Percentiles rank a stretch among this genome's conserved stretches.
Conservation (phyloP, 2,329 filamentous ascomycete species). For the Fusarium nelsonii region DNA sequence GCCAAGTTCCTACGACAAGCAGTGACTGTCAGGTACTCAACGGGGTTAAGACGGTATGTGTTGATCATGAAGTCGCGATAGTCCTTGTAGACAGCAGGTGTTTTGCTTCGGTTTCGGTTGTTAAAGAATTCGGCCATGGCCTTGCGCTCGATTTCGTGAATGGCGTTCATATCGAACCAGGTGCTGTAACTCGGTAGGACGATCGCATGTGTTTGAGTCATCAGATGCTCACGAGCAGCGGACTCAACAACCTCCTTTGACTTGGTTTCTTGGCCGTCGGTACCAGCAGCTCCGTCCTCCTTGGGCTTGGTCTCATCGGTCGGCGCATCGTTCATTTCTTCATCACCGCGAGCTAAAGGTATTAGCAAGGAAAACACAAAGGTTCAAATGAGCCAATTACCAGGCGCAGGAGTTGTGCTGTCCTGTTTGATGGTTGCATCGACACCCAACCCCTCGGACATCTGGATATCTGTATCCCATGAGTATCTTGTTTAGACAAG, state of each 20-base stretch:
- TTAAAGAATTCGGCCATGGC: constrained; percentile 99
- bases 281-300: constrained; percentile 62
- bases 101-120: constrained; percentile 97
- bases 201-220: constrained; percentile 94
- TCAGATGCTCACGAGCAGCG: constrained; percentile 89
- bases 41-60: constrained; percentile 94
- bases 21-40: constrained; percentile 96
- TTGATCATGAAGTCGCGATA: constrained; percentile 99
- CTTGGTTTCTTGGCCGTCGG: constrained; percentile 69
- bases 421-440: constrained; percentile 71
- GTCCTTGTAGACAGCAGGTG: constrained; percentile 95
- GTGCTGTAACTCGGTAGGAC: constrained; percentile 97
- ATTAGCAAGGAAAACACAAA: constrained; percentile 66
- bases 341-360: constrained; percentile 74
- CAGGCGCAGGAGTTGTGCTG: constrained; percentile 68
- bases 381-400: constrained; percentile 70
- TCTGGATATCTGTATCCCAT: constrained; percentile 69
- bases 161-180: constrained; percentile 98
- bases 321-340: constrained; percentile 81
- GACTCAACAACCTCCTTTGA: constrained; percentile 86
- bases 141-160: constrained; percentile 93
- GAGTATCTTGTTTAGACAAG: constrained; percentile 21
- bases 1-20: constrained; percentile 95
- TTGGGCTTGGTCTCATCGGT: constrained; percentile 64
- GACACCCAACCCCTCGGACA: constrained; percentile 64